Conservation (phyloP, 2,329 filamentous ascomycete genomes). For the Plectosphaerella plurivora region DNA sequence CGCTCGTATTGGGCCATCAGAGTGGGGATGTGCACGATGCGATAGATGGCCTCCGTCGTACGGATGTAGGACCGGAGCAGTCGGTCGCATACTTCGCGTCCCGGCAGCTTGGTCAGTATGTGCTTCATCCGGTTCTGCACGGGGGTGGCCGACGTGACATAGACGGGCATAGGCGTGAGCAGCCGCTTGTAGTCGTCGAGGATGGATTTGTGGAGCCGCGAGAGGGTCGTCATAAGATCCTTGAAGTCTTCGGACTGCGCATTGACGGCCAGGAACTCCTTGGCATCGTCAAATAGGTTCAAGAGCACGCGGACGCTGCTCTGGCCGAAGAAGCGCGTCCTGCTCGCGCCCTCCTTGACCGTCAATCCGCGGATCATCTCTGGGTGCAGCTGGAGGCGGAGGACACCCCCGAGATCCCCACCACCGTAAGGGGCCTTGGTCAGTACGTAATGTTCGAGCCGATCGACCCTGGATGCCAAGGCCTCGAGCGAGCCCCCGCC, state of each 20-base stretch:
- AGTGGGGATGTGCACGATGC: conserved; percentile 47
- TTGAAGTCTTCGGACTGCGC: conserved; percentile 33
- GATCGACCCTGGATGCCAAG: conserved; percentile 44
- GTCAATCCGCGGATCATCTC: conserved; percentile 45
- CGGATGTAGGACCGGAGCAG: conserved; percentile 45
- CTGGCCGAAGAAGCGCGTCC: conserved; percentile 49
- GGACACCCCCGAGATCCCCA: conserved; percentile 28
- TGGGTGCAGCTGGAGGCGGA: conserved; percentile 27
- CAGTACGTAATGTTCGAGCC: conserved; percentile 46
- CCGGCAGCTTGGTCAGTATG: conserved; percentile 38
- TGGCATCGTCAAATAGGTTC: conserved; percentile 52
- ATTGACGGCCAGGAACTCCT: conserved; percentile 41
- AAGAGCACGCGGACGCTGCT: conserved; percentile 48
- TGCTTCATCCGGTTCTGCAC: conserved; percentile 54
- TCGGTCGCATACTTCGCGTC: conserved; percentile 43
- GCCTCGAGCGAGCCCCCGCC: conserved; percentile 36
- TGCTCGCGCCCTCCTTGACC: conserved; percentile 39
- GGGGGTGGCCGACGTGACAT: conserved; percentile 55
- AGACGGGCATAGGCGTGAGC: conserved; percentile 48
- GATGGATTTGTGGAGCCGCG: conserved; percentile 41
- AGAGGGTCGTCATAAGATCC: conserved; percentile 39
- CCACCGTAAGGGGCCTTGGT: conserved; percentile 32
- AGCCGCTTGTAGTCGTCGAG: conserved; percentile 42
- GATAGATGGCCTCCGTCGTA: conserved; percentile 48
- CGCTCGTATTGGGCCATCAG: conserved; percentile 46